These are phyloP conservation scores for Xylaria sp. DNA, from an alignment of 2,329 filamentous ascomycete species.

Conservation along the genomic window DNA sequence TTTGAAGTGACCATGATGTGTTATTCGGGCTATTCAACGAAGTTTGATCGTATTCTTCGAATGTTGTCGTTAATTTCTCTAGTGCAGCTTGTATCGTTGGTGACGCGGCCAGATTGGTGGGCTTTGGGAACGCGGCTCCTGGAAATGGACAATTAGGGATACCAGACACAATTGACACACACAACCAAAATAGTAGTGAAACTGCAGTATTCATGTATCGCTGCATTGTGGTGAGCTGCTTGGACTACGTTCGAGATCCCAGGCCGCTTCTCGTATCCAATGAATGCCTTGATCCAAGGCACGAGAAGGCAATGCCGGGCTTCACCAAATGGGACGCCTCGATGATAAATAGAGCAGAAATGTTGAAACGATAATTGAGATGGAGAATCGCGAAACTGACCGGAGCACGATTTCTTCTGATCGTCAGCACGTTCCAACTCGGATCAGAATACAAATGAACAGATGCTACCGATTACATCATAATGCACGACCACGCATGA, in stretches of 20 bases:
- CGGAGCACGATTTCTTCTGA: background rate
- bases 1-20: conserved; percentile 46
- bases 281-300: background rate
- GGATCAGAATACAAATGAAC: background rate
- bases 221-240: background rate
- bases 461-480: conserved; percentile 10
- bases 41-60: conserved; percentile 37
- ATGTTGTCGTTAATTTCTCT: conserved; percentile 40
- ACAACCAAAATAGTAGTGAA: background rate
- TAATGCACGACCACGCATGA: background rate
- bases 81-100: conserved; percentile 39
- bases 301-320: background rate
- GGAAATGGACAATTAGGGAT: conserved; percentile 45
- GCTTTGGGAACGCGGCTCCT: conserved; percentile 44
- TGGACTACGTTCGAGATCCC: background rate
- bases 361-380: background rate
- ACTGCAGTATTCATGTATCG: background rate
- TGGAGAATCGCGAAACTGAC: background rate
- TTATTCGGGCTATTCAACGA: conserved; percentile 38
- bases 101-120: conserved; percentile 38
- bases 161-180: conserved; percentile 11
- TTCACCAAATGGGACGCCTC: background rate
- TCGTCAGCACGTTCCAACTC: background rate
- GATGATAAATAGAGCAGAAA: background rate
- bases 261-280: background rate